Conservation (phyloP, 441 rosid genomes). For the Erysimum cheiri region DNA sequence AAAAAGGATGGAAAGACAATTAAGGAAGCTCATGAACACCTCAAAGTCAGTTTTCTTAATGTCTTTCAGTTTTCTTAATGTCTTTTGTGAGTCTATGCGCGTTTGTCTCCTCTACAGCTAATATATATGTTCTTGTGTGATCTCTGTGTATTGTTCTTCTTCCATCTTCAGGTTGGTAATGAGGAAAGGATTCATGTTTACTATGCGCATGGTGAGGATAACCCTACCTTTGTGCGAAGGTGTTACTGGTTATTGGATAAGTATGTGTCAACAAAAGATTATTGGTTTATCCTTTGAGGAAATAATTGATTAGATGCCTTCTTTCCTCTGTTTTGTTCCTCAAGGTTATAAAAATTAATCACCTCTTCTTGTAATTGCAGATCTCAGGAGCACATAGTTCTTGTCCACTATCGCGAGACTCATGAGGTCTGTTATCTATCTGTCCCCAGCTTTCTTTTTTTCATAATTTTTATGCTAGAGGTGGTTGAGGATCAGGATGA, state of each 20-base stretch:
- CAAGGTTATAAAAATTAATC: slow-evolving; percentile 1
- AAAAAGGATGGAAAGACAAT: slow-evolving; percentile 97
- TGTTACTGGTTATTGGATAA: slow-evolving; percentile 99
- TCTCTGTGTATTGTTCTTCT: slow-evolving; percentile 24
- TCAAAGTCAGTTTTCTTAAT: slow-evolving; percentile 61
- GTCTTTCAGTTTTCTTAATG: too few species aligned
- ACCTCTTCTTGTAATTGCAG: slow-evolving; percentile 52
- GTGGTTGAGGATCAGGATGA: slow-evolving; percentile 23
- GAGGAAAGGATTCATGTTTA: slow-evolving; percentile 99
- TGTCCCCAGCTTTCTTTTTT: slow-evolving; percentile 21
- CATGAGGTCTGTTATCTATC: slow-evolving; percentile 74
- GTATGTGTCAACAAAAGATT: slow-evolving; percentile 55
- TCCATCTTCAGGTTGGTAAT: slow-evolving; percentile 74
- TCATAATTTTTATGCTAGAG: slow-evolving; percentile 16
- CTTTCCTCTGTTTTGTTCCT: slow-evolving; percentile 10
- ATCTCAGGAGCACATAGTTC: slow-evolving; percentile 91
- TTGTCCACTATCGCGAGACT: slow-evolving; percentile 98
- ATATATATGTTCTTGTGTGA: slow-evolving; percentile 3
- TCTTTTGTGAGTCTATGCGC: background rate
- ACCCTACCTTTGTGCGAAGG: slow-evolving; percentile 91
- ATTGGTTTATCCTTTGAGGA: background rate
- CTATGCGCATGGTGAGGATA: slow-evolving; percentile 94
- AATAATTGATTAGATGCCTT: background rate
- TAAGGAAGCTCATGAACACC: slow-evolving; percentile 99
- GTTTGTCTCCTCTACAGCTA: slow-evolving; percentile 1